A percentile compares a stretch with the other conserved stretches of the same genome.
These are phyloP conservation scores for Babesia gibsoni DNA, from an alignment of 169 alveolate genomes.

Conservation along the genomic window DNA sequence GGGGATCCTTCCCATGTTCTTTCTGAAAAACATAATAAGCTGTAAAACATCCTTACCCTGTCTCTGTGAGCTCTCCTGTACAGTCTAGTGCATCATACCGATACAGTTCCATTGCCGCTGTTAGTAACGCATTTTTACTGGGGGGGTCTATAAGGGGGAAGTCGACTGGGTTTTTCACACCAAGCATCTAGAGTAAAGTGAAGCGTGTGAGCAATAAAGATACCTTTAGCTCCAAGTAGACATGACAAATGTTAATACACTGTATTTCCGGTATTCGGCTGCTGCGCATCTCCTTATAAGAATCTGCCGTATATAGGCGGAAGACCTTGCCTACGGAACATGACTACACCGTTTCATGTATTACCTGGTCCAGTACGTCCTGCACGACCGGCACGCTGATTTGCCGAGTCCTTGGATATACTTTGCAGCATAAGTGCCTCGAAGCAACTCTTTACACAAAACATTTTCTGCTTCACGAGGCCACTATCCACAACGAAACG, in stretches of 20 bases:
- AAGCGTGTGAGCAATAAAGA: neutral
- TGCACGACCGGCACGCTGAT: constrained; percentile 95
- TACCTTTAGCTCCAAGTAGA: constrained; percentile 85
- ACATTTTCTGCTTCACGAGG: constrained; percentile 81
- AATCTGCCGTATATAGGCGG: constrained; percentile 87
- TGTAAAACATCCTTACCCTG: constrained; percentile 11
- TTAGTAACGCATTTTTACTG: constrained; percentile 68
- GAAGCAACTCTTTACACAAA: constrained; percentile 80
- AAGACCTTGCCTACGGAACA: constrained; percentile 86
- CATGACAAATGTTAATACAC: constrained; percentile 86
- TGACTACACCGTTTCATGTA: constrained; percentile 58
- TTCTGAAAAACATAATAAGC: neutral
- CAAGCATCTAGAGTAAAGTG: constrained; percentile 59
- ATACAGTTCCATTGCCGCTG: constrained; percentile 79
- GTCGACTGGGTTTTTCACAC: constrained; percentile 76
- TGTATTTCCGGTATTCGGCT: constrained; percentile 87
- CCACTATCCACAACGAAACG: constrained; percentile 92
- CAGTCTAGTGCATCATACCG: constrained; percentile 79
- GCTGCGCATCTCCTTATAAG: constrained; percentile 74
- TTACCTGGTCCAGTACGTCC: constrained; percentile 83
- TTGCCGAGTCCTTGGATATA: constrained; percentile 90
- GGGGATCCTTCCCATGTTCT: constrained; percentile 87
- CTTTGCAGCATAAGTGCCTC: constrained; percentile 80
- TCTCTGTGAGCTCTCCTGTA: constrained; percentile 45
- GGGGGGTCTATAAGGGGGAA: constrained; percentile 89